Evolutionary conservation across 345 rosid species (phyloP).

Genomic region (Moringa oleifera): DNA sequence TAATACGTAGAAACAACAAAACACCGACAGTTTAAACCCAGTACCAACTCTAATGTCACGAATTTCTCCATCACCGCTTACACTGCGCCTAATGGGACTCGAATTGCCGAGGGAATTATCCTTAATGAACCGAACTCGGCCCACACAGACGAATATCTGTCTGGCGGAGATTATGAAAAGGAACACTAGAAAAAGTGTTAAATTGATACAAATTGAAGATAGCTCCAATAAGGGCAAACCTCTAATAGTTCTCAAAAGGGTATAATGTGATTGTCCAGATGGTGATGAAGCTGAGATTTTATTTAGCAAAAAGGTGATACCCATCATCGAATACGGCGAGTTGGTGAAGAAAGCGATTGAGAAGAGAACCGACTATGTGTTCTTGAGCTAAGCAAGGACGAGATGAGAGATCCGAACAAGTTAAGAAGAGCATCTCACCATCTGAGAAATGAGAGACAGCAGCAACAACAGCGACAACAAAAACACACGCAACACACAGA

Average conservation of each 20-base stretch:
- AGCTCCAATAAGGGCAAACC: slow-evolving; percentile 58
- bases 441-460: slow-evolving; percentile 29
- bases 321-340: slow-evolving; percentile 31
- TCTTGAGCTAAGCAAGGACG: slow-evolving; percentile 16
- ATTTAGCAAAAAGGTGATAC: slow-evolving; percentile 20
- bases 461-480: slow-evolving; percentile 23
- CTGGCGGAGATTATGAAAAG: slow-evolving; percentile 60
- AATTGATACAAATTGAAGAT: slow-evolving; percentile 65
- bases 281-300: slow-evolving; percentile 25
- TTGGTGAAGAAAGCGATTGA: slow-evolving; percentile 17
- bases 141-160: slow-evolving; percentile 56
- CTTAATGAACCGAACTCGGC: slow-evolving; percentile 54
- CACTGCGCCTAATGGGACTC: slow-evolving; percentile 34
- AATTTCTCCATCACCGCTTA: slow-evolving; percentile 41
- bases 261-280: slow-evolving; percentile 15
- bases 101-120: slow-evolving; percentile 53
- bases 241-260: slow-evolving; percentile 29
- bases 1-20: slow-evolving; percentile 74
- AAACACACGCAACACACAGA: neutral
- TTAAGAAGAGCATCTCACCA: slow-evolving; percentile 56
- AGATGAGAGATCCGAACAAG: slow-evolving; percentile 29
- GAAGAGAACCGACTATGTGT: slow-evolving; percentile 30
- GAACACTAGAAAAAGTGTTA: slow-evolving; percentile 54
- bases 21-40: slow-evolving; percentile 56
- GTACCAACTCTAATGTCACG: slow-evolving; percentile 41